These are phyloP conservation scores for Acanthamoeba pearcei DNA, from an alignment of 208 protist species.

Conservation along the genomic window DNA sequence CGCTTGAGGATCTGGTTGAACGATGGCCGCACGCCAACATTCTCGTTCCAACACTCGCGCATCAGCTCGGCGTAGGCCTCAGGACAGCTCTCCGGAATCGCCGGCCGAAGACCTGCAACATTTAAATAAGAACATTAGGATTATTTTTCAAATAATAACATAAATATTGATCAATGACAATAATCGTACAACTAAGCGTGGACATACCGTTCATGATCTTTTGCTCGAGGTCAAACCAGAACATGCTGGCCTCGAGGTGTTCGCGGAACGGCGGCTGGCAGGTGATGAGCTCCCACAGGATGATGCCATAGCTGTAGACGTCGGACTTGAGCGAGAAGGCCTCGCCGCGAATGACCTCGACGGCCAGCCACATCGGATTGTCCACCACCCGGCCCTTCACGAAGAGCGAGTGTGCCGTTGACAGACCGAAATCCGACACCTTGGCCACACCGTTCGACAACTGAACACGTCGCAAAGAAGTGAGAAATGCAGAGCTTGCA, in stretches of 20 bases:
- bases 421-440: conserved; percentile 62
- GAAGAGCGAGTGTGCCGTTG: conserved; percentile 41
- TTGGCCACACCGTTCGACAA: conserved; percentile 50
- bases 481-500: not conserved
- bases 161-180: too few species aligned
- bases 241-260: conserved; percentile 42
- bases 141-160: not conserved
- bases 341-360: conserved; percentile 53
- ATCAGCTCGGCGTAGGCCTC: conserved; percentile 33
- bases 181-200: not conserved
- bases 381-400: conserved; percentile 50
- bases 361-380: conserved; percentile 70
- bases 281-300: conserved; percentile 66
- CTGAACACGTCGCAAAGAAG: not conserved
- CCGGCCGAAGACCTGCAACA: not conserved
- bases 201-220: conserved; percentile 57
- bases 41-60: conserved; percentile 59
- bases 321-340: conserved; percentile 56
- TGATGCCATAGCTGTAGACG: conserved; percentile 60
- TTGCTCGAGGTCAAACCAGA: conserved; percentile 58
- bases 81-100: not conserved
- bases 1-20: conserved; percentile 40
- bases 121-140: not conserved
- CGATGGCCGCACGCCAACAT: conserved; percentile 4
- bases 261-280: conserved; percentile 37